phyloP scores from a whole-genome alignment of 2,329 filamentous ascomycete genomes.

The Arthroderma sp. region DNA sequence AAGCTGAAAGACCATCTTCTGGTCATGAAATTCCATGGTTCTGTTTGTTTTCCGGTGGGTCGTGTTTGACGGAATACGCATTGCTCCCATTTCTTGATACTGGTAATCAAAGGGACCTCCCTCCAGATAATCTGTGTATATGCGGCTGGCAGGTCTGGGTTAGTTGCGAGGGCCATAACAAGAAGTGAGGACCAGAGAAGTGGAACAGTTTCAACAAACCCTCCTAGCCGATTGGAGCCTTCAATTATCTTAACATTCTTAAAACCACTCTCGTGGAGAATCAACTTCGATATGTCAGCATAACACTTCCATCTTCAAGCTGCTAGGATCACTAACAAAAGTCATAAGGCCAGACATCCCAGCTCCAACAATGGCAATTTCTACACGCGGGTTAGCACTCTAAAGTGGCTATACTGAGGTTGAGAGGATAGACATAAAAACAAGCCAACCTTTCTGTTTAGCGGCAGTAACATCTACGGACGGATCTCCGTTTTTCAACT shows the following conservation, averaged over 20 bases:
- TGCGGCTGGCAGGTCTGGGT: conserved; percentile 15
- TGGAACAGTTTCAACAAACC: neutral
- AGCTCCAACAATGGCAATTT: conserved; percentile 30
- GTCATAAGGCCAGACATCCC: conserved; percentile 36
- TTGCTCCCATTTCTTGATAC: conserved; percentile 19
- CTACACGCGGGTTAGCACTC: neutral
- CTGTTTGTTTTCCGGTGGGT: conserved; percentile 13
- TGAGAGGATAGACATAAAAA: too few relatives aligned
- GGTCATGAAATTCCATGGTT: conserved; percentile 14
- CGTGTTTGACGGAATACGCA: conserved; percentile 15
- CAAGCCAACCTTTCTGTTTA: conserved; percentile 4
- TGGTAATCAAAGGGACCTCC: conserved; percentile 10
- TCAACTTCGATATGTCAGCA: neutral
- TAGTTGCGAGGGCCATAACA: neutral
- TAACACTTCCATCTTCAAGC: neutral
- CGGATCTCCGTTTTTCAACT: conserved; percentile 11
- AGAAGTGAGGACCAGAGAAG: neutral
- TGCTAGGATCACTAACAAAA: conserved; percentile 15
- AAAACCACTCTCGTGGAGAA: conserved; percentile 16
- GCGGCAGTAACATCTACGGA: neutral
- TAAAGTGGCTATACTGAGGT: too few relatives aligned
- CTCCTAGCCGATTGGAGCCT: conserved; percentile 29
- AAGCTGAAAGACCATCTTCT: conserved; percentile 16
- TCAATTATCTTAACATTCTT: conserved; percentile 35
- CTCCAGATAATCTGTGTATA: conserved; percentile 31